Evolutionary conservation across 306 rosid genomes (phyloP).

Genomic region (Hippophae gyantsensis): DNA sequence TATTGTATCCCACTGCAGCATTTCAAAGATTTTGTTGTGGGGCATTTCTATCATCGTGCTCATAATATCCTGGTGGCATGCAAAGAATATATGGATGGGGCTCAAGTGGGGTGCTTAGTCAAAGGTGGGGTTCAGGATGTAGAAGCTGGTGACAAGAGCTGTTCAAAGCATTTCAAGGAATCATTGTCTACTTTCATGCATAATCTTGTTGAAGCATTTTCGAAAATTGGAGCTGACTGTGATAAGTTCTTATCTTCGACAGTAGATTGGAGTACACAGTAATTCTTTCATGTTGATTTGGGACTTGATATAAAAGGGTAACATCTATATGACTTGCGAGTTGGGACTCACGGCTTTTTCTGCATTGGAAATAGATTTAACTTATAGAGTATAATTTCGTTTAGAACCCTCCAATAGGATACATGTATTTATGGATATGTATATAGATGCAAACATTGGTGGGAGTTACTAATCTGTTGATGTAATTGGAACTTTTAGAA

Average conservation of each 20-base stretch:
- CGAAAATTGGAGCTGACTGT: slow-evolving; percentile 47
- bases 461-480: no score
- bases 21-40: slow-evolving; percentile 38
- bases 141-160: slow-evolving; percentile 62
- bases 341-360: no score
- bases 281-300: no score
- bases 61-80: slow-evolving; percentile 65
- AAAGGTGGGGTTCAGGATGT: slow-evolving; percentile 82
- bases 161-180: slow-evolving; percentile 42
- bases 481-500: no score
- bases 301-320: no score
- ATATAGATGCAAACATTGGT: no score
- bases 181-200: slow-evolving; percentile 26
- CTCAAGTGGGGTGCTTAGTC: slow-evolving; percentile 77
- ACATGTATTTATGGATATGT: no score
- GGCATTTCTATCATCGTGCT: slow-evolving; percentile 60
- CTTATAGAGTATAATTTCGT: no score
- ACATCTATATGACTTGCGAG: no score
- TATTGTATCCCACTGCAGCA: not conserved
- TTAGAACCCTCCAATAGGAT: no score
- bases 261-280: not conserved
- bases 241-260: slow-evolving; percentile 36
- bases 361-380: no score
- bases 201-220: slow-evolving; percentile 39
- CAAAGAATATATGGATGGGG: slow-evolving; percentile 71